Percentiles rank a stretch among this genome's conserved stretches.
phyloP scores from a whole-genome alignment of 208 protist species.

The Acanthamoeba triangularis region DNA sequence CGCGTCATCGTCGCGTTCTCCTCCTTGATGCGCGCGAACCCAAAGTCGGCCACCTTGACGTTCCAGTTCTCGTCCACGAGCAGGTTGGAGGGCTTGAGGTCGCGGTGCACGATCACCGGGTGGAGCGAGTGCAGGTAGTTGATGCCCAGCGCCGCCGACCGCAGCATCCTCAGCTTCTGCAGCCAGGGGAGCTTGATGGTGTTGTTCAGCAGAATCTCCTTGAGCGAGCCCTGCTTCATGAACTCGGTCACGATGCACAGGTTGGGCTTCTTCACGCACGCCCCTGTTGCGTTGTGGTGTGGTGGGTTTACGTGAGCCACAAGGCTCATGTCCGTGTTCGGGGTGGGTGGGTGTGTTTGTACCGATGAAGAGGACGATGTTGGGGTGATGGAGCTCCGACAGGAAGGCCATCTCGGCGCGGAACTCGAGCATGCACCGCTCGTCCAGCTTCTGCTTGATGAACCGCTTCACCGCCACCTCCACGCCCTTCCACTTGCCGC shows the following conservation, averaged over 20 bases:
- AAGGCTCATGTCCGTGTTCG: not conserved
- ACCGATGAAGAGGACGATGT: constrained; percentile 73
- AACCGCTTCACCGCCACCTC: constrained; percentile 73
- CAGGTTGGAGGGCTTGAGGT: constrained; percentile 86
- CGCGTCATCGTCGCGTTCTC: constrained; percentile 73
- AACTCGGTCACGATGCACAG: constrained; percentile 75
- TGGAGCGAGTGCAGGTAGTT: constrained; percentile 87
- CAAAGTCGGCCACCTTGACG: constrained; percentile 83
- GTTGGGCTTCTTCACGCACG: constrained; percentile 71
- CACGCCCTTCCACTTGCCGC: constrained; percentile 69
- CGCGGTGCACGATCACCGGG: constrained; percentile 87
- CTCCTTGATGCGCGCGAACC: constrained; percentile 70
- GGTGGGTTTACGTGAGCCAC: too few species aligned
- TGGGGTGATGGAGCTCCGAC: constrained; percentile 68
- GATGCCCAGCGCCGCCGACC: constrained; percentile 82
- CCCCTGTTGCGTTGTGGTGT: too few species aligned
- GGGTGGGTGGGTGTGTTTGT: not conserved
- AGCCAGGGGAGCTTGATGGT: constrained; percentile 75
- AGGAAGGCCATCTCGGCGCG: constrained; percentile 76
- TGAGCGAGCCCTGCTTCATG: constrained; percentile 53
- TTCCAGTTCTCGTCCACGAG: constrained; percentile 86
- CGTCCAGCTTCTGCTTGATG: constrained; percentile 75
- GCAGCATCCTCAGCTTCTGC: constrained; percentile 45
- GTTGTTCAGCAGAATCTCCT: constrained; percentile 24
- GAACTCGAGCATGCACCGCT: constrained; percentile 61